Base-by-base conservation (phyloP, 2,329 filamentous ascomycete genomes). In the Neonectria ditissima region DNA sequence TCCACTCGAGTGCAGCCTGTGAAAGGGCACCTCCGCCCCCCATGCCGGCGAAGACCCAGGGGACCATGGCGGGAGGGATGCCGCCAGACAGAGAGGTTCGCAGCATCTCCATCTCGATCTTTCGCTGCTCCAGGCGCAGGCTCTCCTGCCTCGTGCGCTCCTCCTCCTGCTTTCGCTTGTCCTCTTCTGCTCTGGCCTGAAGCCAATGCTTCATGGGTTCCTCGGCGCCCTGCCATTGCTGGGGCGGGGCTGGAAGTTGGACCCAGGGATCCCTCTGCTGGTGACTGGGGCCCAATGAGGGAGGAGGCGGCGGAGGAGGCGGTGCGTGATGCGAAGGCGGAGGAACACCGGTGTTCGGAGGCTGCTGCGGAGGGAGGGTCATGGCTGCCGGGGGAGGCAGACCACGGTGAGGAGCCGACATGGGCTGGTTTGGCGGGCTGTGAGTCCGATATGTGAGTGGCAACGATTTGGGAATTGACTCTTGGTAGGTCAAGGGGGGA, bases 151-250 rank as follows among this genome's bases (percentile, higher is more conserved):
- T 81, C 22, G 86, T 88, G 71, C 85, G 90, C 78, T 93, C 91
- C 77, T 93, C 91, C 77, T 94, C 91, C 78, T 93, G 91, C 74
- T 81, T 89, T 65, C 89, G 85, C 74, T 84, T 88, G 73, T 94
- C 91, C 74, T 94, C 91, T 77, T 94, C 92, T 1, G 87, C 82
- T 76, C 90, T 92, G 56, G 91, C 89, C 58, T 86, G 79, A 22
- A 93, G 80, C 91, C 91, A 94, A 58, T 84, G 86, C 65, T 86
- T 88, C 89, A 92, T 91, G 3, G 88, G 86, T 39, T 93, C 91
- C 72, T 92, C 90, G 34, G 86, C 83, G 51, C 85, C 86, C 73
- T 90, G 87, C 86, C 89, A 91, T 75, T 89, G 86, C 43, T 86
- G 84, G 28, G 90, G 88, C 30, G 87, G 86, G 2, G 86, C 82